These are phyloP conservation scores for Krasilnikovozyma curviuscula DNA, from an alignment of 768 basidiomycete genomes.

Conservation along the genomic window DNA sequence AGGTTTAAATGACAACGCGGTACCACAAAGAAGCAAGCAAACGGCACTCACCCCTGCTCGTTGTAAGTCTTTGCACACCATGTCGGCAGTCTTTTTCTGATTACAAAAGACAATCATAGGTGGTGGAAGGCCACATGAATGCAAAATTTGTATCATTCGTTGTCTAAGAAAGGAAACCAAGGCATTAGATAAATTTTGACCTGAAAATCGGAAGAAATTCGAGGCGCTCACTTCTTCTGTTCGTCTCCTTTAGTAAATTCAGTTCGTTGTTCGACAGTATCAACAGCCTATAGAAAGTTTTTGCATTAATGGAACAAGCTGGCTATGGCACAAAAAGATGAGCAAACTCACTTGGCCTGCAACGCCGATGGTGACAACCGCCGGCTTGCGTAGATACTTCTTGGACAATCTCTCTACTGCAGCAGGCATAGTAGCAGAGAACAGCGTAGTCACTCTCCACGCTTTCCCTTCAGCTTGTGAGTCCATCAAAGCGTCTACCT, in stretches of 20 bases:
- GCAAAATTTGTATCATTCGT: constrained; percentile 75
- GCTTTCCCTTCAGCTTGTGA: constrained; percentile 38
- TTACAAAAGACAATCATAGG: constrained; percentile 99
- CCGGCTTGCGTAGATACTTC: constrained; percentile 82
- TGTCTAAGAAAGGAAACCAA: constrained; percentile 37
- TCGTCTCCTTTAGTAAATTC: constrained; percentile 86
- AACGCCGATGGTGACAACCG: constrained; percentile 92
- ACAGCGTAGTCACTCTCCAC: constrained; percentile 68
- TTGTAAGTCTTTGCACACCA: constrained; percentile 84
- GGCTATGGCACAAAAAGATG: not conserved
- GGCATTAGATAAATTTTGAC: too few relatives aligned
- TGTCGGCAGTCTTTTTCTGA: constrained; percentile 97
- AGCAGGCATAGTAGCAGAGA: constrained; percentile 43
- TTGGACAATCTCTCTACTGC: constrained; percentile 45
- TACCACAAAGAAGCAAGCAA: not conserved
- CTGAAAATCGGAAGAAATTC: not conserved
- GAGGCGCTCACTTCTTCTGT: constrained; percentile 66
- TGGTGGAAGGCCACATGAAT: constrained; percentile 57
- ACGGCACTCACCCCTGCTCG: constrained; percentile 56
- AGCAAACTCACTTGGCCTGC: constrained; percentile 43
- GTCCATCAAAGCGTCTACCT: constrained; percentile 48
- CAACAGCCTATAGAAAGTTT: constrained; percentile 43
- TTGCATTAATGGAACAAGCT: not conserved
- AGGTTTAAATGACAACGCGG: constrained; percentile 2
- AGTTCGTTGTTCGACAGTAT: constrained; percentile 89